Evolutionary conservation across 2,329 filamentous ascomycete genomes (phyloP).

Genomic region (Cladorrhinum sp.): DNA sequence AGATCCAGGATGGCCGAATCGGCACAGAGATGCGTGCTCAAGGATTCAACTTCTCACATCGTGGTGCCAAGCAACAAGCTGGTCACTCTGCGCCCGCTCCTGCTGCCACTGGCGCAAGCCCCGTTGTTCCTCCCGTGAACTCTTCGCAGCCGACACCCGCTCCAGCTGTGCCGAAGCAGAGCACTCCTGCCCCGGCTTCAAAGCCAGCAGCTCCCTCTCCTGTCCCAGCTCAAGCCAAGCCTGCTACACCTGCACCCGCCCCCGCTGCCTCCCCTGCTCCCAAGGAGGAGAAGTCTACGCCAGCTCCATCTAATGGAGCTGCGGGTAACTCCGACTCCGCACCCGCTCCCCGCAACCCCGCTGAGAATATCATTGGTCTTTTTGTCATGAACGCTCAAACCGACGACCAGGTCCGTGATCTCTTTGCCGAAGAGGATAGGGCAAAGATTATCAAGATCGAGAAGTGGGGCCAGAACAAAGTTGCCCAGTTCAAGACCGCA

Average conservation of each 20-base stretch:
- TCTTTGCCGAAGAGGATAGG: constrained; percentile 81
- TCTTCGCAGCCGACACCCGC: constrained; percentile 34
- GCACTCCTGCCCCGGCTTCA: constrained; percentile 37
- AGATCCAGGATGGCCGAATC: constrained; percentile 92
- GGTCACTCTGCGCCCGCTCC: constrained; percentile 35
- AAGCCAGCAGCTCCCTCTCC: constrained; percentile 43
- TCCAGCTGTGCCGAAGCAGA: constrained; percentile 32
- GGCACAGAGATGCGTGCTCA: constrained; percentile 98
- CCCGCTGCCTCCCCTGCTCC: constrained; percentile 39
- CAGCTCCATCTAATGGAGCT: constrained; percentile 51
- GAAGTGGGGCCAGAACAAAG: constrained; percentile 74
- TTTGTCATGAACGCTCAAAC: constrained; percentile 86
- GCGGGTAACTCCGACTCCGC: constrained; percentile 54
- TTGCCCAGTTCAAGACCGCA: constrained; percentile 76
- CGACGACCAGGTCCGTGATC: constrained; percentile 76
- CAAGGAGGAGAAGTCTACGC: constrained; percentile 58
- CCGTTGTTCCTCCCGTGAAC: constrained; percentile 32
- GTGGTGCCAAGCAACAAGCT: constrained; percentile 73
- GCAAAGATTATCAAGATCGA: constrained; percentile 75
- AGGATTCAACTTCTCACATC: constrained; percentile 98
- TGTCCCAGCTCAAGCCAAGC: constrained; percentile 41
- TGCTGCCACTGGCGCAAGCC: constrained; percentile 35
- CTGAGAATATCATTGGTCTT: constrained; percentile 73
- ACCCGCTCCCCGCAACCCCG: constrained; percentile 56
- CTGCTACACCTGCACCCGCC: constrained; percentile 47